Evolutionary conservation across 768 basidiomycete genomes (phyloP), one percentile per base, ranked within the genome.

Genomic region (Glaciozyma martinii): DNA sequence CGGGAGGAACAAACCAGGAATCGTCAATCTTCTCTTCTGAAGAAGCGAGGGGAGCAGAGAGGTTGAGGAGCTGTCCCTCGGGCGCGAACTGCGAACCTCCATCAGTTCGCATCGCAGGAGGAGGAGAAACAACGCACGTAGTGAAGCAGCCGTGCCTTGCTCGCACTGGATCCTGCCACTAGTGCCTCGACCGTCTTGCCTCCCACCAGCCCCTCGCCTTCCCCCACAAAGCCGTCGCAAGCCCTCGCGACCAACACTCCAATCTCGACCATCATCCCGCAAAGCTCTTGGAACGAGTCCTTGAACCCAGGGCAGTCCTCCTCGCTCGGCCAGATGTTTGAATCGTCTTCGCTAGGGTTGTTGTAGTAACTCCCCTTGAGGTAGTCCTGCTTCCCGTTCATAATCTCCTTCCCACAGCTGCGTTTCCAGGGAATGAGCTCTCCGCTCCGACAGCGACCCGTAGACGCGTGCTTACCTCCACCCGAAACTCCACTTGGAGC

Each of bases 301-400:
- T 66, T 59, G 43, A 61, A 71, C 1, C 65, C 71, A 13, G 61
- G 61, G 57, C 63, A 44, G 13, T 58, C 58, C 30, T 58, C 47
- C 27, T 56, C 60, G 27, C 63, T 66, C 76, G 73, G 76, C 92
- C 94, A 99, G 46, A 97, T 88, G 72, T 99, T 99, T 74, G 94
- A 92, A 77, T 90, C 73, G 59, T 78, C 80, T 43, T 79, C 81
- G 3, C 79, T 75, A 80, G 77, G 0, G 86, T 79, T 92, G 65
- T 90, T 92, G 75, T 99, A 99, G 78, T 85, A 99, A 0, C 89
- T 91, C 5, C 93, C 94, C 76, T 97, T 98, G 71, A 93, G 78
- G 3, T 81, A 79, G 75, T 97, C 89, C 70, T 87, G 88, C 71
- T 84, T 86, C 37, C 93, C 93, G 73, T 97, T 97, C 92, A 97